Conservation (phyloP, 306 rosid genomes). For the Senna siamea region DNA sequence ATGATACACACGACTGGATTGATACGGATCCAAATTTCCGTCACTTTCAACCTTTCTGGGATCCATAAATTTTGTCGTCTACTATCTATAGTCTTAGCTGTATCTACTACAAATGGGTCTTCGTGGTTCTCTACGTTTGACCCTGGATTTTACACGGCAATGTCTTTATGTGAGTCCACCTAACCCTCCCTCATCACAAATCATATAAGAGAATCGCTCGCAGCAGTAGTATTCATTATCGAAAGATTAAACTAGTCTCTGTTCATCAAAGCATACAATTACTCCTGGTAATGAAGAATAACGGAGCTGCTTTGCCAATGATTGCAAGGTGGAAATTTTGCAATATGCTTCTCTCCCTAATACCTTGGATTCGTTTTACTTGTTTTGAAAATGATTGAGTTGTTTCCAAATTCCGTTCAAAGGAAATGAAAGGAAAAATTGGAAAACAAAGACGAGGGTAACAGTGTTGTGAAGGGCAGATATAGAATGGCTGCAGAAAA, state of each 20-base stretch:
- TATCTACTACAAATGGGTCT: background rate
- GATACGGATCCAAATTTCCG: slow-evolving; percentile 44
- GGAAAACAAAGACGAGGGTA: background rate
- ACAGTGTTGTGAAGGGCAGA: background rate
- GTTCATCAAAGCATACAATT: background rate
- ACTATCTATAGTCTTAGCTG: background rate
- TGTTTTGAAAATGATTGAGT: too few species aligned
- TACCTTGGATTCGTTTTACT: background rate
- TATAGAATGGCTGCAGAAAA: background rate
- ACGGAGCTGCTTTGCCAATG: background rate
- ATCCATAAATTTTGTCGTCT: slow-evolving; percentile 54
- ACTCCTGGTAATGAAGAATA: background rate
- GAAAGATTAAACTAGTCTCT: background rate
- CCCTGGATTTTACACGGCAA: background rate
- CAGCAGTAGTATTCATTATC: background rate
- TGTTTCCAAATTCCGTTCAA: background rate
- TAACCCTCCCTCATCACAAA: background rate
- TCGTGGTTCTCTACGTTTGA: background rate
- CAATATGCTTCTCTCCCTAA: background rate
- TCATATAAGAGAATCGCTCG: background rate
- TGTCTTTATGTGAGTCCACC: slow-evolving; percentile 7
- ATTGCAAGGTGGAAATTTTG: too few species aligned
- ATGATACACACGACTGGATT: slow-evolving; percentile 57
- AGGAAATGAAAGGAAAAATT: background rate
- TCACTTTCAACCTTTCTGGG: slow-evolving; percentile 32